Evolutionary conservation across 2,329 filamentous ascomycete species (phyloP).

Genomic region (Coniochaeta sp.): DNA sequence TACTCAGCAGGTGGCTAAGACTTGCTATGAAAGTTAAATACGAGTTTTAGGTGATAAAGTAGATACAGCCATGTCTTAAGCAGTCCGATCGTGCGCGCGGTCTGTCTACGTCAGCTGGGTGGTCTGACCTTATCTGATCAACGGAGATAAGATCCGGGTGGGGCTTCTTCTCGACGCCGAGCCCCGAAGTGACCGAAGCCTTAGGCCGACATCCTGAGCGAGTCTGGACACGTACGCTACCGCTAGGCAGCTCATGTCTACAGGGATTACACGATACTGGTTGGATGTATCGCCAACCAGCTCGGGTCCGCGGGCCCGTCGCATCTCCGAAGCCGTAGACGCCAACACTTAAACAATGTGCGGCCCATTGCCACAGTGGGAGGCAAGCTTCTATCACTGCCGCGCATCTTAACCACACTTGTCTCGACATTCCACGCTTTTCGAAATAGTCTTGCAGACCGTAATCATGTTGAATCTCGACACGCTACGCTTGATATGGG

Average conservation of each 20-base stretch:
- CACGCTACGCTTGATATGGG: neutral
- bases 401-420: neutral
- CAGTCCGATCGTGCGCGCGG: too few species aligned
- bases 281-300: neutral
- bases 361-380: neutral
- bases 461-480: neutral
- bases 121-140: too few species aligned
- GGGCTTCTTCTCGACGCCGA: neutral
- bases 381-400: neutral
- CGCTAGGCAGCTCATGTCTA: neutral
- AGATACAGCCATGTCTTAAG: too few species aligned
- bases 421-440: neutral
- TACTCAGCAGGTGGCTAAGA: too few species aligned
- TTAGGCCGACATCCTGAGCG: neutral
- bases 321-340: constrained; percentile 5
- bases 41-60: too few species aligned
- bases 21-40: too few species aligned
- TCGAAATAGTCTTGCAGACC: neutral
- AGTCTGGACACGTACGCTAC: neutral
- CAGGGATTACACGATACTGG: neutral
- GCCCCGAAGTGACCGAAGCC: neutral
- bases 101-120: too few species aligned
- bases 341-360: neutral
- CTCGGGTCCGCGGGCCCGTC: constrained; percentile 1
- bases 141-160: neutral